phyloP scores from a whole-genome alignment of 2,329 filamentous ascomycete genomes.

The Dactylella cylindrospora region DNA sequence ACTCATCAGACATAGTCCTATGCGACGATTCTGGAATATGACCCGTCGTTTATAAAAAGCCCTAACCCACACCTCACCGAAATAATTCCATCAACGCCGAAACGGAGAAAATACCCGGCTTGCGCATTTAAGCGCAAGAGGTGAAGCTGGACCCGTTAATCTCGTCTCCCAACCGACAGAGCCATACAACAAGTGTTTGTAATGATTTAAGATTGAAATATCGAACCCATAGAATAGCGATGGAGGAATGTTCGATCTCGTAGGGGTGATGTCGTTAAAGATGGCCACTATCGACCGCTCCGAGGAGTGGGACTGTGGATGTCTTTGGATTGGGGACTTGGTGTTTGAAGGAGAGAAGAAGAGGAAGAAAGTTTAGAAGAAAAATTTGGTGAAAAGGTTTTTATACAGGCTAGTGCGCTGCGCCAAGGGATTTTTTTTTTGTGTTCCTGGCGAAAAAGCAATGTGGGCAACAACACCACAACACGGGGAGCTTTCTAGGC shows the following conservation, averaged over 20 bases:
- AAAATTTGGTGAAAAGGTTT: conserved; percentile 19
- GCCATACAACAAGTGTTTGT: conserved; percentile 41
- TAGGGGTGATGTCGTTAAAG: conserved; percentile 44
- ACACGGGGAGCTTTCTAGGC: too few species aligned
- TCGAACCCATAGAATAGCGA: conserved; percentile 31
- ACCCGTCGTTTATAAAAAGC: too few species aligned
- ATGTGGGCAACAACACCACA: too few species aligned
- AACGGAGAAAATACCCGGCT: conserved; percentile 33
- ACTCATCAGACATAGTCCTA: conserved; percentile 44
- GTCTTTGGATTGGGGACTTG: conserved; percentile 42
- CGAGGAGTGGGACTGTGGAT: conserved; percentile 20
- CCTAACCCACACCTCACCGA: conserved; percentile 28
- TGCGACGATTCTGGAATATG: conserved; percentile 44
- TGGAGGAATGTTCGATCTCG: conserved; percentile 35
- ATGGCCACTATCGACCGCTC: conserved; percentile 27
- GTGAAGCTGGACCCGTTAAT: conserved; percentile 13
- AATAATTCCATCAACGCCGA: conserved; percentile 40
- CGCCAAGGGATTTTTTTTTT: too few species aligned
- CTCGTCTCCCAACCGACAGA: conserved; percentile 45
- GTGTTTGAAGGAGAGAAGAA: conserved; percentile 40
- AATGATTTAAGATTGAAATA: conserved; percentile 40
- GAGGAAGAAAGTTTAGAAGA: conserved; percentile 9
- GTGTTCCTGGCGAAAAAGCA: too few species aligned
- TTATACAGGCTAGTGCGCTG: too few species aligned
- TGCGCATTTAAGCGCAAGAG: conserved; percentile 33